A percentile compares a stretch with the other conserved stretches of the same genome.
Conservation (phyloP, 2,329 filamentous ascomycete genomes). For the Fonsecaea monophora region DNA sequence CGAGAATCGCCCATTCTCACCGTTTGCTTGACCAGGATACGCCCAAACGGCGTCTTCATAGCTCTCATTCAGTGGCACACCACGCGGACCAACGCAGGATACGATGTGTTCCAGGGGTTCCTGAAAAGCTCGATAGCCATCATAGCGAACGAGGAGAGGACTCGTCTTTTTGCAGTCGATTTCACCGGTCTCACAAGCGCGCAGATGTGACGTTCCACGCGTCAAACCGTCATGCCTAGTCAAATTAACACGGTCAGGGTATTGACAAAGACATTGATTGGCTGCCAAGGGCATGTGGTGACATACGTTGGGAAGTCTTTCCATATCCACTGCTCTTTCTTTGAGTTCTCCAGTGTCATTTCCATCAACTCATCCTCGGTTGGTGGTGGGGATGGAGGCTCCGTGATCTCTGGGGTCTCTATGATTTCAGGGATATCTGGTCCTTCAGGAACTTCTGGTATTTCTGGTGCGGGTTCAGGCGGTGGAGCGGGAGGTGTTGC, state of each 20-base stretch:
- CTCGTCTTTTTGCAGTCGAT: slow-evolving; percentile 37
- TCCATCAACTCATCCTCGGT: slow-evolving; percentile 38
- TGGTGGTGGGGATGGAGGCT: slow-evolving; percentile 19
- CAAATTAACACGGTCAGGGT: slow-evolving; percentile 11
- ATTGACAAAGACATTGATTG: not conserved
- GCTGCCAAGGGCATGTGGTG: not conserved
- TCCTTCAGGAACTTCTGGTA: not conserved
- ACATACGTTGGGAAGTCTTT: slow-evolving; percentile 40
- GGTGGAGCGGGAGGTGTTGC: slow-evolving; percentile 28
- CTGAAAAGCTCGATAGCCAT: slow-evolving; percentile 37
- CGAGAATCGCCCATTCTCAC: slow-evolving; percentile 26
- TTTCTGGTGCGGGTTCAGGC: slow-evolving; percentile 16
- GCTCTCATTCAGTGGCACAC: slow-evolving; percentile 59
- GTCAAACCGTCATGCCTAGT: slow-evolving; percentile 39
- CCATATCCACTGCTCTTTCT: slow-evolving; percentile 40
- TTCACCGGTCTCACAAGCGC: slow-evolving; percentile 35
- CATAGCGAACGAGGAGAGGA: slow-evolving; percentile 39
- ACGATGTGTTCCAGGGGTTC: slow-evolving; percentile 50
- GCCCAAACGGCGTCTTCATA: slow-evolving; percentile 70
- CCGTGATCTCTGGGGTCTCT: not conserved
- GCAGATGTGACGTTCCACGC: slow-evolving; percentile 37
- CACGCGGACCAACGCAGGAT: slow-evolving; percentile 68
- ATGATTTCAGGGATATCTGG: not conserved
- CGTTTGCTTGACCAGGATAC: slow-evolving; percentile 49
- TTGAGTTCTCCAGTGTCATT: slow-evolving; percentile 35